A percentile compares a stretch with the other conserved stretches of the same genome.
Conservation (phyloP, 1,139 yeast species). For the Nadsonia starkeyi-henricii region DNA sequence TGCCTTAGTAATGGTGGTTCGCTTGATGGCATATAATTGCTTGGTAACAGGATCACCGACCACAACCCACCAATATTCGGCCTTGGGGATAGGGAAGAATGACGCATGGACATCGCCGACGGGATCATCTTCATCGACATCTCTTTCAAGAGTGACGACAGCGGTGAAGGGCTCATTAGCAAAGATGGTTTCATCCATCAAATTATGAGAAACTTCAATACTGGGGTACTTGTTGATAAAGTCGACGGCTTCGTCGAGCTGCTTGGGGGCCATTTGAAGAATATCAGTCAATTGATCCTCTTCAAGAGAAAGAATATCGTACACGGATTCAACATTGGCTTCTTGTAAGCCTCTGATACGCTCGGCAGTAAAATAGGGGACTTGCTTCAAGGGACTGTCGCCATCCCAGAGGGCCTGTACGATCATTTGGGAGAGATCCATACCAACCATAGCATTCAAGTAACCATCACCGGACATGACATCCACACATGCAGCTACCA, state of each 20-base stretch:
- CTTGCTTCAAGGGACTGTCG: constrained; percentile 67
- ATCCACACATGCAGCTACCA: constrained; percentile 62
- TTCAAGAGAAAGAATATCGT: constrained; percentile 76
- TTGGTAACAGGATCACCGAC: constrained; percentile 51
- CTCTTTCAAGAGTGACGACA: constrained; percentile 42
- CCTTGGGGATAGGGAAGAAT: constrained; percentile 41
- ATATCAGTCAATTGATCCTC: constrained; percentile 34
- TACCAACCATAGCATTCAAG: constrained; percentile 63
- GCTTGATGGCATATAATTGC: constrained; percentile 63
- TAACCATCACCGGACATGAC: constrained; percentile 67
- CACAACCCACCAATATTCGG: constrained; percentile 70
- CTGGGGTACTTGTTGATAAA: constrained; percentile 88
- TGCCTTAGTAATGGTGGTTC: constrained; percentile 41
- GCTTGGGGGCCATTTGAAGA: constrained; percentile 5
- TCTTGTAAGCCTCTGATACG: constrained; percentile 46
- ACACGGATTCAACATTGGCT: constrained; percentile 51
- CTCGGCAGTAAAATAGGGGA: constrained; percentile 51
- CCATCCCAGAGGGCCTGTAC: constrained; percentile 79
- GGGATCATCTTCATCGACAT: constrained; percentile 48
- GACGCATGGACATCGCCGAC: constrained; percentile 56
- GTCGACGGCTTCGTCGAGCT: constrained; percentile 37
- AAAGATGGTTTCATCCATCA: constrained; percentile 29
- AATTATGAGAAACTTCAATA: constrained; percentile 46
- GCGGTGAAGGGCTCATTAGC: constrained; percentile 37
- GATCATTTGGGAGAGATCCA: constrained; percentile 84